Base-by-base conservation (phyloP, 768 basidiomycete genomes). In the Serpula lacrymans region DNA sequence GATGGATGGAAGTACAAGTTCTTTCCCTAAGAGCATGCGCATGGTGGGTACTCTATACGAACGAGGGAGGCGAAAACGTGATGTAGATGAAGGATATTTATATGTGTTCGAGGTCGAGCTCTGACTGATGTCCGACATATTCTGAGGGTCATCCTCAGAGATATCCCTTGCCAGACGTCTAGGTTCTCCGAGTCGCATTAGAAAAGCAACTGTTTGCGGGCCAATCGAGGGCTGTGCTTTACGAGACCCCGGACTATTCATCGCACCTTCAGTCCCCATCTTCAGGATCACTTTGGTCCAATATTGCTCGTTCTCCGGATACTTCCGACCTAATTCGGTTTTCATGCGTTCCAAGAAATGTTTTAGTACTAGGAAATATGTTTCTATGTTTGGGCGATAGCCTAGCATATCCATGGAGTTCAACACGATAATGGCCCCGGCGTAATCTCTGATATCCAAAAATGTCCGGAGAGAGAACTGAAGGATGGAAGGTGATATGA, bases 401-500 rank as follows among this genome's bases (percentile, higher is more conserved):
- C 55, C 52, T 24, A 65, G 54, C 0, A 43, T 35, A 12, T 34
- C 27, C 40, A 69, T 61, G 7, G 64, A 46, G 17, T 55, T 58
- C 7, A 80, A 42, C 13, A 58, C 57, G 33, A 72, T 50, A 45
- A 65, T 65, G 1, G 73, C 75, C 1, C 63, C 78, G 9, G 71
- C 54, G 42, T 75, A 79, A 55, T 80, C 79, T 3, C 59, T 57
- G 8, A 56, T 49, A 0, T 52, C 53, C 39, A 80, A 53, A 47
- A 77, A 74, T 0, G 67, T 58, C n/a, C 67, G 66, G 4, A 80
- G 58, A 1, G 68, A 65, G 20, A 64, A 49, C 46, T 69, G 69
- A 26, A 78, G 51, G 1, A 72, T 55, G 23, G 57, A 63, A 0
- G 60, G 56, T 13, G 55, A 60, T 11, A 66, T 33, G 6, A 60